A percentile compares a stretch with the other conserved stretches of the same genome.
phyloP scores from a whole-genome alignment of 108 stramenopile species.

The Pinguiococcus pyrenoidosus region DNA sequence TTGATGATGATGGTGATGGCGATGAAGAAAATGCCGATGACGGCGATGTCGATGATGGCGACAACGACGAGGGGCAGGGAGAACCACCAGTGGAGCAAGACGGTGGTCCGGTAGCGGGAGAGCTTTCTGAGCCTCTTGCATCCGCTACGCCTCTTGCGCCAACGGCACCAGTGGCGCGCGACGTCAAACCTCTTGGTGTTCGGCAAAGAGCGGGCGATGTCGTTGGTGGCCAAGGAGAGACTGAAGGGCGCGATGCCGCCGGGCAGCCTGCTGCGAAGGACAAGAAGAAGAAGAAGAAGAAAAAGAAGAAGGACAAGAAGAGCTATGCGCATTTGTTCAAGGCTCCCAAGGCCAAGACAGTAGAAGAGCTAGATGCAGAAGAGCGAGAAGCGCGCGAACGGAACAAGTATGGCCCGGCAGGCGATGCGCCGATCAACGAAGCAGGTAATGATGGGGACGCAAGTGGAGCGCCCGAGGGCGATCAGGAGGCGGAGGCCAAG shows the following conservation, averaged over 20 bases:
- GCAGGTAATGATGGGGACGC: too few species aligned
- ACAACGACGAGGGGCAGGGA: conserved; percentile 1
- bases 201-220: too few species aligned
- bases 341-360: conserved; percentile 6
- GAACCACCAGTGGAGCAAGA: background rate
- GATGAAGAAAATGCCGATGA: background rate
- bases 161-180: background rate
- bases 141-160: background rate
- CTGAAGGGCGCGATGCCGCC: too few species aligned
- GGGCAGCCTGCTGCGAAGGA: too few species aligned
- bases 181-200: background rate
- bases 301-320: background rate
- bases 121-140: background rate
- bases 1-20: too few species aligned
- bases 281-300: conserved; percentile 2
- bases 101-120: background rate
- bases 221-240: too few species aligned
- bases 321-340: background rate
- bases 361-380: background rate
- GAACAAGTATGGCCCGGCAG: too few species aligned
- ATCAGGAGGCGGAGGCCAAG: too few species aligned
- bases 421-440: too few species aligned
- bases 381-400: conserved; percentile 1
- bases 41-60: background rate
- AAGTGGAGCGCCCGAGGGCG: too few species aligned